Evolutionary conservation across 257 asterid species (phyloP).

Genomic region (Scutellaria baicalensis): DNA sequence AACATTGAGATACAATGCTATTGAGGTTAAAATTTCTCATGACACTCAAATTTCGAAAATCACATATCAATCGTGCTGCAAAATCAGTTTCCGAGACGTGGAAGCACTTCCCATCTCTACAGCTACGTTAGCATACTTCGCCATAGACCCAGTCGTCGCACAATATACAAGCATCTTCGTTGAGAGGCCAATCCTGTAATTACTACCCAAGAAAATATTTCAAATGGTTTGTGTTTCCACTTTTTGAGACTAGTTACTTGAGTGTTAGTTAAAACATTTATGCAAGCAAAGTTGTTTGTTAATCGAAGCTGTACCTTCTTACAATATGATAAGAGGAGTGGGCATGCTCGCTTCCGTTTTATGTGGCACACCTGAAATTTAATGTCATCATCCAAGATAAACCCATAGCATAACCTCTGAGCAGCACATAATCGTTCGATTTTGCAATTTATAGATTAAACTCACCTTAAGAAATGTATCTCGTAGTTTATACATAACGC

Average conservation of each 20-base stretch:
- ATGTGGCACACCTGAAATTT: conserved; percentile 15
- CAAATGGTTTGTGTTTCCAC: background rate
- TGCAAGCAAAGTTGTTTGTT: conserved; percentile 2
- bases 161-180: background rate
- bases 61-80: conserved; percentile 1
- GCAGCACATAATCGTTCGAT: background rate
- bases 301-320: no score
- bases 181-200: background rate
- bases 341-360: background rate
- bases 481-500: conserved; percentile 50
- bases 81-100: background rate
- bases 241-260: background rate
- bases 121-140: background rate
- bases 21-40: background rate
- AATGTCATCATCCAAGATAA: background rate
- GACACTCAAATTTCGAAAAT: background rate
- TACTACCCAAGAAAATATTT: background rate
- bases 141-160: background rate
- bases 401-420: background rate
- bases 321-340: background rate
- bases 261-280: background rate
- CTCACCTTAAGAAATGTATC: conserved; percentile 26
- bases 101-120: background rate
- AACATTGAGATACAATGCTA: background rate
- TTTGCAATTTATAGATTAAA: background rate